phyloP scores from a whole-genome alignment of 768 basidiomycete species.

The Rickenella mellea region DNA sequence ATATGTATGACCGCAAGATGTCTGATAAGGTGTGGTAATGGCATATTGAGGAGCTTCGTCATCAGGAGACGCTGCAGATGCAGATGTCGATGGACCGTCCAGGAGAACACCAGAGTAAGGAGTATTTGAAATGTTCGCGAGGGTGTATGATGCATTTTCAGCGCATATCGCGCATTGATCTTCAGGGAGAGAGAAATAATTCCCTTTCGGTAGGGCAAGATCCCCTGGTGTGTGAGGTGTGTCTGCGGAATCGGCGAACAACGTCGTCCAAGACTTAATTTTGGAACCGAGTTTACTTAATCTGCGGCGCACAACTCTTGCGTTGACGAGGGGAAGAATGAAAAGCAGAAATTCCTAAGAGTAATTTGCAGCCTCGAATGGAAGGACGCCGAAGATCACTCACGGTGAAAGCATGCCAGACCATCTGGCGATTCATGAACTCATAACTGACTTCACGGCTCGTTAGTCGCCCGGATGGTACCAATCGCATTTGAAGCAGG shows the following conservation, averaged over 20 bases:
- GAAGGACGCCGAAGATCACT: slow-evolving; percentile 17
- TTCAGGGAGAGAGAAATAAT: slow-evolving; percentile 56
- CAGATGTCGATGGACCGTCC: slow-evolving; percentile 24
- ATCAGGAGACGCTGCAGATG: slow-evolving; percentile 34
- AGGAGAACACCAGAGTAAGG: background rate
- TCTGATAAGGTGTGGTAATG: slow-evolving; percentile 73
- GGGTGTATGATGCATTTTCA: slow-evolving; percentile 57
- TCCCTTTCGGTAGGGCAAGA: slow-evolving; percentile 25
- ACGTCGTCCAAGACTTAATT: background rate
- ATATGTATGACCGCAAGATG: slow-evolving; percentile 79
- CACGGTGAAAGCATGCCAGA: slow-evolving; percentile 98
- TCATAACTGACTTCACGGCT: slow-evolving; percentile 91
- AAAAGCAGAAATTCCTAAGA: slow-evolving; percentile 90
- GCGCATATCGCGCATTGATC: slow-evolving; percentile 89
- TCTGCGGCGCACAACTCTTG: slow-evolving; percentile 52
- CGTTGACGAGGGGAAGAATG: slow-evolving; percentile 75
- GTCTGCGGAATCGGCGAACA: background rate
- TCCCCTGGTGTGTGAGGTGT: slow-evolving; percentile 9
- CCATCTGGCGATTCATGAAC: slow-evolving; percentile 99
- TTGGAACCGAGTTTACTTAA: background rate
- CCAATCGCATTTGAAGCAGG: slow-evolving; percentile 62
- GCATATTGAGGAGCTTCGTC: slow-evolving; percentile 48
- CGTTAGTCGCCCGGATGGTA: slow-evolving; percentile 58
- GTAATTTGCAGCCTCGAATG: slow-evolving; percentile 2
- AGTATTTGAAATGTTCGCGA: slow-evolving; percentile 50